phyloP scores from a whole-genome alignment of 768 basidiomycete species.

The Gautieria morchelliformis region DNA sequence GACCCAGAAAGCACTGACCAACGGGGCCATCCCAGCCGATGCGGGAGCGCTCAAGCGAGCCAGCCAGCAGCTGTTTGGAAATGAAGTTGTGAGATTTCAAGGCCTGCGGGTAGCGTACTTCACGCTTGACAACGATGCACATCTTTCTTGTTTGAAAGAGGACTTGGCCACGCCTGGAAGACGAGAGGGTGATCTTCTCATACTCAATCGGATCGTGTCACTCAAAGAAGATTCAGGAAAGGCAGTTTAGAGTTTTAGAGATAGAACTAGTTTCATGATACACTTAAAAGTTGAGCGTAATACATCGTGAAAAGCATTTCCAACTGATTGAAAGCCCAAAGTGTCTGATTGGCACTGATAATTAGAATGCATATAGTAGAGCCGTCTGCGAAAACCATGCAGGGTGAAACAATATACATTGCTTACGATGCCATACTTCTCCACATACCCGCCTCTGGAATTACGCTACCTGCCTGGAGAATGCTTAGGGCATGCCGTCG shows the following conservation, averaged over 20 bases:
- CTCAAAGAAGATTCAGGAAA: conserved; percentile 94
- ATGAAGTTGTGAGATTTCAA: conserved; percentile 94
- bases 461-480: conserved; percentile 53
- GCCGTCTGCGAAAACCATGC: neutral
- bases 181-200: conserved; percentile 66
- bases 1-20: conserved; percentile 50
- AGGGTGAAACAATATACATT: neutral
- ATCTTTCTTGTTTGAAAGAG: conserved; percentile 54
- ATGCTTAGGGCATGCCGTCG: conserved; percentile 58
- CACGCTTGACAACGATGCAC: conserved; percentile 80
- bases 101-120: conserved; percentile 95
- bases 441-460: conserved; percentile 75
- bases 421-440: conserved; percentile 50
- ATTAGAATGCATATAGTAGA: neutral
- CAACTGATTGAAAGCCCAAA: neutral
- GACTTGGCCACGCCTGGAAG: conserved; percentile 31
- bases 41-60: conserved; percentile 64
- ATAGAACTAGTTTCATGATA: neutral
- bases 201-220: conserved; percentile 87
- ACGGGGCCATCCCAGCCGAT: conserved; percentile 27
- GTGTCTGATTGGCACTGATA: neutral
- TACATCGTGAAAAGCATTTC: neutral
- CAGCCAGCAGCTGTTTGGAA: conserved; percentile 72
- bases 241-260: conserved; percentile 12
- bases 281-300: neutral